A percentile compares a stretch with the other conserved stretches of the same genome.
Evolutionary conservation across 2,329 filamentous ascomycete species (phyloP).

Genomic region (Colletotrichum echinochloae): DNA sequence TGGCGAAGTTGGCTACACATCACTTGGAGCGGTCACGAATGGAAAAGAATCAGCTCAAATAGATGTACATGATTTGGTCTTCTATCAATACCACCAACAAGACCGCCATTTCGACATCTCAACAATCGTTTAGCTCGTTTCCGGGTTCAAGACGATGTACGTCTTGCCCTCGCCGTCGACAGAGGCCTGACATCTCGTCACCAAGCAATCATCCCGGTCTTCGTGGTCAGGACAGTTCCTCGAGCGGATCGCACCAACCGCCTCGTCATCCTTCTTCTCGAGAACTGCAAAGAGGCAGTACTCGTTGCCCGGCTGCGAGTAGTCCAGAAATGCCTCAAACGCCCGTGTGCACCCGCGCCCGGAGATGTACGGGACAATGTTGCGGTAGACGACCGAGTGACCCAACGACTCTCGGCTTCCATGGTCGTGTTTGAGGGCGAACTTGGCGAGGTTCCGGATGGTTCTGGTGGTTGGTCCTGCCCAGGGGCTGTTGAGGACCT

Average conservation of each 20-base stretch:
- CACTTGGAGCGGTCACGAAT: not conserved
- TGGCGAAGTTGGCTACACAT: not conserved
- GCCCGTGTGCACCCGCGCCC: not conserved
- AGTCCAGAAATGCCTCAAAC: not conserved
- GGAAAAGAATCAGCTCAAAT: not conserved
- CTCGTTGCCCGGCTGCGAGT: not conserved
- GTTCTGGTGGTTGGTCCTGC: not conserved
- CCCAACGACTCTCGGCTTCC: not conserved
- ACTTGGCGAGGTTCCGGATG: not conserved
- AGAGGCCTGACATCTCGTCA: not conserved
- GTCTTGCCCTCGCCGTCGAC: not conserved
- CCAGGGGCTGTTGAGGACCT: not conserved
- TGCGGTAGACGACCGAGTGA: not conserved
- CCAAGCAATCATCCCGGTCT: not conserved
- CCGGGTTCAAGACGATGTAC: not conserved
- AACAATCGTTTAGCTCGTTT: not conserved
- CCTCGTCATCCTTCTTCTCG: not conserved
- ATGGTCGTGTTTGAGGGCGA: not conserved
- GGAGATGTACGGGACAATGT: not conserved
- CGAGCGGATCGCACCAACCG: not conserved
- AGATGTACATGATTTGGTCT: not conserved
- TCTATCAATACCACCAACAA: not conserved
- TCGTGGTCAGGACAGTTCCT: not conserved
- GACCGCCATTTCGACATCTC: not conserved
- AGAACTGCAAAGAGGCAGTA: not conserved